A percentile compares a stretch with the other conserved stretches of the same genome.
These are phyloP conservation scores for Colletotrichum somersetense DNA, from an alignment of 2,329 filamentous ascomycete genomes.

Conservation along the genomic window DNA sequence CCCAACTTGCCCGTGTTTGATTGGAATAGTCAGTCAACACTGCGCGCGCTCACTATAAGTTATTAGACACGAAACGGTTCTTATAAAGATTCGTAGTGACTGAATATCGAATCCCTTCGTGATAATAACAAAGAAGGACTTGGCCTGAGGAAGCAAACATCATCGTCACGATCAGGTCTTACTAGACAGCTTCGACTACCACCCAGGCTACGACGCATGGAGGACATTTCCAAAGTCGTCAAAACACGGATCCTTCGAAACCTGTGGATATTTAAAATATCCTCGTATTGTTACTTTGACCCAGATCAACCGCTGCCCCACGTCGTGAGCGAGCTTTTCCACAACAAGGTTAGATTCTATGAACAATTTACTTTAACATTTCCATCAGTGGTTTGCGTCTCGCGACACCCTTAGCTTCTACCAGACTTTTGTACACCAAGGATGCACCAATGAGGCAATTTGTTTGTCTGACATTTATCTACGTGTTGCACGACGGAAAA, in stretches of 20 bases:
- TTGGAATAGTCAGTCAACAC: too few relatives aligned
- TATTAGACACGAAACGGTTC: too few relatives aligned
- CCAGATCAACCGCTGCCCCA: background rate
- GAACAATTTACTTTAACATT: background rate
- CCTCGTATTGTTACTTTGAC: too few relatives aligned
- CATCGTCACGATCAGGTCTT: background rate
- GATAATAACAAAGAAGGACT: background rate
- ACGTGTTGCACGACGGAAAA: background rate
- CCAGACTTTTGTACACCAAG: background rate
- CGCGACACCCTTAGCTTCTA: background rate
- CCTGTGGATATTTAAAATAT: background rate
- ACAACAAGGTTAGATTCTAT: background rate
- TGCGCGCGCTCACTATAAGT: too few relatives aligned
- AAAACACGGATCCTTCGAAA: background rate
- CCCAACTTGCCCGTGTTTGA: too few relatives aligned
- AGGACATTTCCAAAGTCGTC: background rate
- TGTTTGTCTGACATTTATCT: background rate
- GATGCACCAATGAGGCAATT: background rate
- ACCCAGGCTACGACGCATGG: background rate
- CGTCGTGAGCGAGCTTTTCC: background rate
- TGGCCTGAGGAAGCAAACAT: background rate
- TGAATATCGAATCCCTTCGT: background rate
- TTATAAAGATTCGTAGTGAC: background rate
- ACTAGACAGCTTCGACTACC: background rate
- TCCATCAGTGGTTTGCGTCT: background rate